A percentile compares a stretch with the other conserved stretches of the same genome.
These are phyloP conservation scores for Tricharina praecox DNA, from an alignment of 495 filamentous ascomycete genomes.

Conservation along the genomic window DNA sequence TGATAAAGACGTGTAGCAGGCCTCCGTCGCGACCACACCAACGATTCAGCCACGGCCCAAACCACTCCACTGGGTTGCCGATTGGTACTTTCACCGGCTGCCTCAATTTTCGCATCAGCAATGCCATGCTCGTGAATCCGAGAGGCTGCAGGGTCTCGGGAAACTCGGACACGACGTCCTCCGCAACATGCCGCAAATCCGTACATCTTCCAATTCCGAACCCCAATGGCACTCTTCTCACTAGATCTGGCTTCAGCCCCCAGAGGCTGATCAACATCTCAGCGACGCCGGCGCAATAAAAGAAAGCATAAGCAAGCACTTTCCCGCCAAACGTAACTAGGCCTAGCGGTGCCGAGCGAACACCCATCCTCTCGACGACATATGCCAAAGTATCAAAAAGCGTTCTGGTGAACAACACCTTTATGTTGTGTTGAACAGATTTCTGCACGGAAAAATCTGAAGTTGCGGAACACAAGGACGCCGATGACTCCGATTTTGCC, in stretches of 20 bases:
- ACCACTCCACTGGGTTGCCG: conserved; percentile 61
- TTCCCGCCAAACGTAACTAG: conserved; percentile 88
- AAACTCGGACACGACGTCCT: conserved; percentile 52
- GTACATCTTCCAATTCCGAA: conserved; percentile 36
- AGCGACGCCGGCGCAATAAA: conserved; percentile 78
- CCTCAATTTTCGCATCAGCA: conserved; percentile 48
- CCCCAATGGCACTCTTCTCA: conserved; percentile 55
- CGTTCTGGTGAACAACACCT: conserved; percentile 76
- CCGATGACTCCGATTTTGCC: conserved; percentile 36
- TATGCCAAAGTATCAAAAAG: conserved; percentile 72
- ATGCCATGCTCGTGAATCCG: conserved; percentile 50
- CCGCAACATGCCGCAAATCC: conserved; percentile 31
- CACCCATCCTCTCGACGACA: conserved; percentile 81
- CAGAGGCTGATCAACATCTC: conserved; percentile 75
- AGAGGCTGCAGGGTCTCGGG: conserved; percentile 53
- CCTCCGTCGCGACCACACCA: conserved; percentile 88
- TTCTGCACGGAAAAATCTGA: conserved; percentile 66
- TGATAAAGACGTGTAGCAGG: conserved; percentile 84
- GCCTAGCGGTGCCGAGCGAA: conserved; percentile 76
- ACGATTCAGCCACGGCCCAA: conserved; percentile 66
- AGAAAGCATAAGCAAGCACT: conserved; percentile 87
- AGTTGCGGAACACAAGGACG: conserved; percentile 41
- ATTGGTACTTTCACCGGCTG: conserved; percentile 50
- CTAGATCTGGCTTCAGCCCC: conserved; percentile 45
- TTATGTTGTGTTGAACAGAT: conserved; percentile 89